Evolutionary conservation across 1,139 yeast species (phyloP).

Genomic region (Sugiyamaella japonica): DNA sequence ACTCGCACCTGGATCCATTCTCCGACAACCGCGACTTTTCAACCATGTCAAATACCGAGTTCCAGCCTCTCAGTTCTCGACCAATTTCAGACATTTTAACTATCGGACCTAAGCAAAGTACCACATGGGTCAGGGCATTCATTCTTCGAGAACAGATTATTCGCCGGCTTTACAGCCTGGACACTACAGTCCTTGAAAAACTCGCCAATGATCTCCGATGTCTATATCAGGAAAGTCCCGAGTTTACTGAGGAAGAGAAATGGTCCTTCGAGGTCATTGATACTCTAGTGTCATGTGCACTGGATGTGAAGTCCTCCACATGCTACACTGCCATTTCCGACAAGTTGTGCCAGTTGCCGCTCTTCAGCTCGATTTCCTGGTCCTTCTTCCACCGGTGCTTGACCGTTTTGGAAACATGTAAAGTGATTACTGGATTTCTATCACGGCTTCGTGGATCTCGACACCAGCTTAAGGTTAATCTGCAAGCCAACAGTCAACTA

Average conservation of each 20-base stretch:
- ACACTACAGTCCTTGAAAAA: background rate
- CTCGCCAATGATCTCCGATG: background rate
- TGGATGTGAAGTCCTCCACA: slow-evolving; percentile 16
- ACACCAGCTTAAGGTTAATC: slow-evolving; percentile 26
- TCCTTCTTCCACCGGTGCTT: slow-evolving; percentile 35
- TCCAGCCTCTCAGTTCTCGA: slow-evolving; percentile 6
- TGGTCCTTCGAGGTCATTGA: slow-evolving; percentile 39
- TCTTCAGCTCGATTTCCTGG: slow-evolving; percentile 30
- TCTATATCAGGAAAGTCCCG: slow-evolving; percentile 1
- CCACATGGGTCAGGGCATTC: slow-evolving; percentile 31
- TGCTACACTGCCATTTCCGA: slow-evolving; percentile 22
- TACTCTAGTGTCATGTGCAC: slow-evolving; percentile 26
- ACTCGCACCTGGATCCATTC: slow-evolving; percentile 4
- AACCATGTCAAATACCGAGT: slow-evolving; percentile 30
- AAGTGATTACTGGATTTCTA: slow-evolving; percentile 29
- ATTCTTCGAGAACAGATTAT: slow-evolving; percentile 30
- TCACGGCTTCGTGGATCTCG: slow-evolving; percentile 28
- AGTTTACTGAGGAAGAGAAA: slow-evolving; percentile 39
- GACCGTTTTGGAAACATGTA: slow-evolving; percentile 36
- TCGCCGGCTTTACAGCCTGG: slow-evolving; percentile 21
- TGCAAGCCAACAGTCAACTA: slow-evolving; percentile 18
- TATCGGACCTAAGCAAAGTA: slow-evolving; percentile 32
- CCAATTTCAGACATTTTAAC: slow-evolving; percentile 22
- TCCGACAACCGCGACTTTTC: slow-evolving; percentile 38
- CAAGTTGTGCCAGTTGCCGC: slow-evolving; percentile 12